These are phyloP conservation scores for Cinchona pubescens DNA, from an alignment of 257 asterid genomes.

Conservation along the genomic window DNA sequence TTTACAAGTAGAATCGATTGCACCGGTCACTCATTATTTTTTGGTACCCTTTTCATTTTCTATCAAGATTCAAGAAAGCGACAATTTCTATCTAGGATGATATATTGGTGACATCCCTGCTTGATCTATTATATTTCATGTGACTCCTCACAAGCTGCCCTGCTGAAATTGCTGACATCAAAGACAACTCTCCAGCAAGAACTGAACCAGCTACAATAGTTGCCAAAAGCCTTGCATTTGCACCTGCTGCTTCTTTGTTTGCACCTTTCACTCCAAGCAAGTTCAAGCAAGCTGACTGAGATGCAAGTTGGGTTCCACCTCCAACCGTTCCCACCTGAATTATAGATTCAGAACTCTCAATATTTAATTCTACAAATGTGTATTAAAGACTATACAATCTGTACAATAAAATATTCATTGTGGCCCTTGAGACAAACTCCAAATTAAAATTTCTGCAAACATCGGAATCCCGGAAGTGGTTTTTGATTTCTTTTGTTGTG, in stretches of 20 bases:
- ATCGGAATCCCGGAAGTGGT: constrained; percentile 5
- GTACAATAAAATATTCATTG: not conserved
- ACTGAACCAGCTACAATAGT: constrained; percentile 50
- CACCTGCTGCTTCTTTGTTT: constrained; percentile 38
- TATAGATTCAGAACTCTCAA: not conserved
- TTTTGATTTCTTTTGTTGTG: constrained; percentile 1
- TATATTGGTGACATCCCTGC: constrained; percentile 30
- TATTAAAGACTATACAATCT: too few relatives aligned
- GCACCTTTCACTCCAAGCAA: constrained; percentile 55
- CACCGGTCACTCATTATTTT: too few relatives aligned
- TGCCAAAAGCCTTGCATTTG: constrained; percentile 48
- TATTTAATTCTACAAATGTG: too few relatives aligned
- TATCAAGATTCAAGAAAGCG: not conserved
- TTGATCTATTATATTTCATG: constrained; percentile 51
- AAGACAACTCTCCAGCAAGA: constrained; percentile 50
- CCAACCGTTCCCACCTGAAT: constrained; percentile 55
- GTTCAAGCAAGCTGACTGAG: constrained; percentile 53
- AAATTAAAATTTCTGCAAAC: constrained; percentile 6
- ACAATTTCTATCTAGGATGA: constrained; percentile 20
- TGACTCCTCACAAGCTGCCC: constrained; percentile 54
- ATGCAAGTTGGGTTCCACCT: constrained; percentile 55
- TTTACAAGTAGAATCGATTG: too few relatives aligned
- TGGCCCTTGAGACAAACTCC: not conserved
- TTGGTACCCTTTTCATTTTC: not conserved
- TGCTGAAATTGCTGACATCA: constrained; percentile 54